phyloP scores from a whole-genome alignment of 2,329 filamentous ascomycete genomes.

The Ceratocystis huliohia region DNA sequence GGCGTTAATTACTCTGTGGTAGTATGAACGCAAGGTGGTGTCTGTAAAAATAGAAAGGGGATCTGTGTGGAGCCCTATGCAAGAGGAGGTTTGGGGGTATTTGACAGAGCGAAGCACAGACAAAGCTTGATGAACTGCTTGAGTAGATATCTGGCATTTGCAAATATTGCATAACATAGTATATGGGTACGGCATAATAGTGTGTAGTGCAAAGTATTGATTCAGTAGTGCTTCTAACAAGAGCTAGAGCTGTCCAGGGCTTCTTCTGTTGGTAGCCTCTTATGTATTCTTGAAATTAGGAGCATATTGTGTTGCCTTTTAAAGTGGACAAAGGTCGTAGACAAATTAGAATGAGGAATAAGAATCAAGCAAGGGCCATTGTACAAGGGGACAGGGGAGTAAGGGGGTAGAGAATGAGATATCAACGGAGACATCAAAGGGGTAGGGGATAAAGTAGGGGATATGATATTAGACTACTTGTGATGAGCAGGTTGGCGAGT shows the following conservation, averaged over 20 bases:
- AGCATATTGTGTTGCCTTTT: not conserved
- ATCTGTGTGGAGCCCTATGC: not conserved
- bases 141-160: not conserved
- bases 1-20: no score
- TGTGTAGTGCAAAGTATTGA: not conserved
- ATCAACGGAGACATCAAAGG: not conserved
- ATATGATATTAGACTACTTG: not conserved
- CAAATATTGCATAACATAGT: not conserved
- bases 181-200: not conserved
- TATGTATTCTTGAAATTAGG: not conserved
- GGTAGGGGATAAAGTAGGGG: not conserved
- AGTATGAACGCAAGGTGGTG: not conserved
- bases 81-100: not conserved
- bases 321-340: not conserved
- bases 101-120: not conserved
- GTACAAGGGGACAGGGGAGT: not conserved
- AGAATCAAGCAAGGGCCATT: slow-evolving; percentile 4
- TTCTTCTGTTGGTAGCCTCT: not conserved
- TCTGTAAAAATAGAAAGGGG: not conserved
- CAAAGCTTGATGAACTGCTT: not conserved
- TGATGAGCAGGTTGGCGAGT: not conserved
- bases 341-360: not conserved
- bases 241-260: not conserved
- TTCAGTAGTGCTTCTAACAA: not conserved
- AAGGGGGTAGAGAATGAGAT: not conserved